Conservation (phyloP, 176 grass and related monocot species). For the Lolium multiflorum region DNA sequence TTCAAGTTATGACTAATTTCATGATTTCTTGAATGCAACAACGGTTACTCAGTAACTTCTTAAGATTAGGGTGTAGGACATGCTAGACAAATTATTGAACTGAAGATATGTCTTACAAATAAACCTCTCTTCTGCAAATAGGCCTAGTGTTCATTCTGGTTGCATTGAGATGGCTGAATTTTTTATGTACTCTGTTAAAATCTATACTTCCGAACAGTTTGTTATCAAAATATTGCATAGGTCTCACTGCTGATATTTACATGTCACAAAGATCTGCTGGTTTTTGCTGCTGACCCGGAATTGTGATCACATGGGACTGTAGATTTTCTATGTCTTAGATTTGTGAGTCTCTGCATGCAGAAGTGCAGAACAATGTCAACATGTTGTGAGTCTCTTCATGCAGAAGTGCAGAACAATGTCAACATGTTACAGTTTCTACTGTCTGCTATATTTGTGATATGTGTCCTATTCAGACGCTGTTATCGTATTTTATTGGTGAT, state of each 20-base stretch:
- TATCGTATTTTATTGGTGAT: background rate
- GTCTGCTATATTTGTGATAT: background rate
- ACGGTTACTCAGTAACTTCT: background rate
- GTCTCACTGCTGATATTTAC: too few relatives aligned
- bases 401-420: background rate
- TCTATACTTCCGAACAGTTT: too few relatives aligned
- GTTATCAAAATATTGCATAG: too few relatives aligned
- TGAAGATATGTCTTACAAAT: background rate
- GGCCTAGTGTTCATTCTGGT: background rate
- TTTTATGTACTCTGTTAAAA: too few relatives aligned
- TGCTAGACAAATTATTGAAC: background rate
- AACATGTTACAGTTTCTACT: conserved; percentile 10
- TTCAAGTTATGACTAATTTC: background rate
- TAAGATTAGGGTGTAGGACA: background rate
- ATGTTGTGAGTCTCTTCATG: background rate
- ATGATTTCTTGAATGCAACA: background rate
- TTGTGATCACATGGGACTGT: background rate
- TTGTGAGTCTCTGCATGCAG: background rate
- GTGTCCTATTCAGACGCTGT: background rate
- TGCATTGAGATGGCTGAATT: background rate
- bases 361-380: background rate
- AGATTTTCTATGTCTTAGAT: background rate
- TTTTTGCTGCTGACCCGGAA: too few relatives aligned
- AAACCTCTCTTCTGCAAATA: conserved; percentile 15
- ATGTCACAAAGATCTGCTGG: too few relatives aligned